Evolutionary conservation across 2,329 filamentous ascomycete species (phyloP).

Genomic region (Penicillium sp.): DNA sequence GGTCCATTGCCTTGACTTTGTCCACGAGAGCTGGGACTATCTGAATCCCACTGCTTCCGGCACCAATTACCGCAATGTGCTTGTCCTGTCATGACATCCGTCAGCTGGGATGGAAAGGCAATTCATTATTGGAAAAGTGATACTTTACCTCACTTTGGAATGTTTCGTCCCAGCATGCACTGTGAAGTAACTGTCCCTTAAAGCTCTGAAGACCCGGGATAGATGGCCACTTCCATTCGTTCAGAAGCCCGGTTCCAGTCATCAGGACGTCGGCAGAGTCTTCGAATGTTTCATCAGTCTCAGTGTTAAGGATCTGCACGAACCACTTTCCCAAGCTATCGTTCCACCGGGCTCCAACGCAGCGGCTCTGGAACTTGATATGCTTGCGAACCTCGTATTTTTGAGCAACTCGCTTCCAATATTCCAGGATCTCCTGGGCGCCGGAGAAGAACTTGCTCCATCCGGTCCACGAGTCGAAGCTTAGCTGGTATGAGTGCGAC

Average conservation of each 20-base stretch:
- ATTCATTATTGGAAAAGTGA: background rate
- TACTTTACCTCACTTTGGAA: conserved; percentile 1
- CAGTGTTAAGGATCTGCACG: background rate
- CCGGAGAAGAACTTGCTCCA: background rate
- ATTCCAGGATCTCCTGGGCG: conserved; percentile 20
- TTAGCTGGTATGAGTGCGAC: background rate
- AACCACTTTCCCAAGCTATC: background rate
- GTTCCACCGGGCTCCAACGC: background rate
- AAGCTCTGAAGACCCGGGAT: conserved; percentile 10
- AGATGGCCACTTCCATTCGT: conserved; percentile 23
- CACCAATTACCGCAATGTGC: conserved; percentile 30
- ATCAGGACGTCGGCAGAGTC: conserved; percentile 7
- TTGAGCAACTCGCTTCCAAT: conserved; percentile 17
- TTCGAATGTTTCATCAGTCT: background rate
- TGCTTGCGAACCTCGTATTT: conserved; percentile 11
- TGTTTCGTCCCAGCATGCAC: conserved; percentile 6
- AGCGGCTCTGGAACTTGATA: background rate
- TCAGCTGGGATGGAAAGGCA: background rate
- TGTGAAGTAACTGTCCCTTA: conserved; percentile 12
- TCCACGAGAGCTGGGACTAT: conserved; percentile 32
- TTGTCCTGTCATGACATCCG: conserved; percentile 15
- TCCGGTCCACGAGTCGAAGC: background rate
- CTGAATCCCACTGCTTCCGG: conserved; percentile 36
- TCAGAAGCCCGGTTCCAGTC: conserved; percentile 22
- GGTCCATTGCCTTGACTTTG: conserved; percentile 25